Evolutionary conservation across 23 red algal species (phyloP).

Genomic region (Gracilaria gracilis): DNA sequence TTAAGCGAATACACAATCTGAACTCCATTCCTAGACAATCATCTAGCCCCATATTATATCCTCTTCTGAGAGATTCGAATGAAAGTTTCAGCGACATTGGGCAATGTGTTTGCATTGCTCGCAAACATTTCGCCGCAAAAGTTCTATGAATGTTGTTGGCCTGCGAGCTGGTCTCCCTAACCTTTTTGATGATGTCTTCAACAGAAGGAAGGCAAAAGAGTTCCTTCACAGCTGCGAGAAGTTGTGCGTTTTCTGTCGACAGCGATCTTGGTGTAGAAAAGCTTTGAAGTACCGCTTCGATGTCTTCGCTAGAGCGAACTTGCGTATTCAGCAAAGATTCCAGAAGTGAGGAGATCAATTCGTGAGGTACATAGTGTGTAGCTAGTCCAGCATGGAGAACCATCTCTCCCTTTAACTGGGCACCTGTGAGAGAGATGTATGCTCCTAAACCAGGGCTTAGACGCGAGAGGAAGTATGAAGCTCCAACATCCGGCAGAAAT

Average conservation of each 20-base stretch:
- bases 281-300: background rate
- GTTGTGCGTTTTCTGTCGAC: background rate
- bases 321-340: background rate
- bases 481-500: slow-evolving; percentile 91
- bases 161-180: slow-evolving; percentile 10
- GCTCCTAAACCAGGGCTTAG: slow-evolving; percentile 61
- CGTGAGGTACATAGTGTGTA: slow-evolving; percentile 82
- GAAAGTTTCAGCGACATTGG: slow-evolving; percentile 74
- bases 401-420: slow-evolving; percentile 66
- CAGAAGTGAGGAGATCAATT: slow-evolving; percentile 47
- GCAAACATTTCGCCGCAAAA: slow-evolving; percentile 58
- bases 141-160: background rate
- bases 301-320: background rate
- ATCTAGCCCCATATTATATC: slow-evolving; percentile 43
- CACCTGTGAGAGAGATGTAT: slow-evolving; percentile 88
- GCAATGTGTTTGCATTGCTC: slow-evolving; percentile 25
- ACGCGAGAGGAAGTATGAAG: slow-evolving; percentile 77
- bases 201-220: slow-evolving; percentile 51
- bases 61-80: slow-evolving; percentile 68
- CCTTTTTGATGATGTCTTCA: slow-evolving; percentile 36
- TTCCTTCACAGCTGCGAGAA: slow-evolving; percentile 4
- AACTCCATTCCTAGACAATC: slow-evolving; percentile 85
- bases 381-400: slow-evolving; percentile 81
- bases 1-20: slow-evolving; percentile 47
- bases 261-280: slow-evolving; percentile 14